Evolutionary conservation across 2,329 filamentous ascomycete genomes (phyloP), one percentile per base, ranked within the genome.

Genomic region (Penicillium crustosum): DNA sequence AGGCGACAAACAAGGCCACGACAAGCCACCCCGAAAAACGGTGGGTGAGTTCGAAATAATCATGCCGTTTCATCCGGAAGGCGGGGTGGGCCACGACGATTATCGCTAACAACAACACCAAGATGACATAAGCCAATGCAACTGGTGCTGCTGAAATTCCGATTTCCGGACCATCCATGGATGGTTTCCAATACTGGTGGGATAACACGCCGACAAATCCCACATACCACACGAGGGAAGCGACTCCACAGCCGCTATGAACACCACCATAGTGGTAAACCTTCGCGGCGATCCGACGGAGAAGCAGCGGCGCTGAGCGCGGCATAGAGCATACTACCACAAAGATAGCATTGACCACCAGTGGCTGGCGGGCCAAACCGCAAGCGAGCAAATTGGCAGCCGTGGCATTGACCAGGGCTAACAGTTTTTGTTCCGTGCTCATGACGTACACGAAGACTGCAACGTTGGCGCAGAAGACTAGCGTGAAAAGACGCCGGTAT

Each of bases 21-120:
- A 84, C 79, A 12, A 81, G 78, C 89, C 89, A 92, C n/a, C 88
- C 89, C 6, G 82, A 82, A 71, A 89, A 91, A 48, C 89, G 86
- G 73, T 92, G 89, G 47, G 83, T 82, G 48, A 83, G 75, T 75
- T 92, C 89, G 69, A 91, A 92, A 56, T 81, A 73, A 73, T 92
- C 83, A 76, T 92, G 89, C 61, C 81, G 79, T 47, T 78, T 81
- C 63, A 80, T 78, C 23, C 89, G 85, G 63, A 91, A 79, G 10
- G 73, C 70, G 3, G 89, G 89, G 70, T 87, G 82, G 2, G 89
- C 86, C 51, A 86, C 83, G 47, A 78, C 74, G 50, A 89, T 79
- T 67, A 91, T 87, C 39, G 77, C 67, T 55, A 83, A 66, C 63
- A 89, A 79, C 50, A 90, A 77, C 2, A 76, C 70, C 44, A 84